Conservation (phyloP, 768 basidiomycete species). For the Xanthoconium purpureum region DNA sequence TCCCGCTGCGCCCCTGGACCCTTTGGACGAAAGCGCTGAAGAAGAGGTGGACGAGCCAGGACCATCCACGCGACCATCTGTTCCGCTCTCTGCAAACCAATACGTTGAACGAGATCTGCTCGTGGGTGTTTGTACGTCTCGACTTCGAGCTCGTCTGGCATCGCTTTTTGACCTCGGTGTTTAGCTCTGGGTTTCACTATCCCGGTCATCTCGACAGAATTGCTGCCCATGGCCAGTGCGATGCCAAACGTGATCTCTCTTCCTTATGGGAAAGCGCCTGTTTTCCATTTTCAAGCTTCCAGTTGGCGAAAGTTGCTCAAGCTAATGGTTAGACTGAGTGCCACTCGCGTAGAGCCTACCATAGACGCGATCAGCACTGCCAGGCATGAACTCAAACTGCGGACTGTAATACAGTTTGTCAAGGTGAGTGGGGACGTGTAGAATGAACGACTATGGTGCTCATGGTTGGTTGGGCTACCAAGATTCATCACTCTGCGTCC, state of each 20-base stretch:
- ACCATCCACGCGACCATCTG: conserved; percentile 10
- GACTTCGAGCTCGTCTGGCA: neutral
- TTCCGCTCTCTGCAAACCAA: conserved; percentile 30
- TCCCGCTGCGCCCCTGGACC: conserved; percentile 17
- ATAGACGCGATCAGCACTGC: conserved; percentile 60
- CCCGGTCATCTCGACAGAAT: conserved; percentile 49
- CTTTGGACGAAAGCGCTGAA: conserved; percentile 20
- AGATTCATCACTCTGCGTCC: conserved; percentile 57
- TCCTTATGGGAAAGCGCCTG: conserved; percentile 63
- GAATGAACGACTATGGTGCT: neutral
- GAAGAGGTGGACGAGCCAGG: conserved; percentile 15
- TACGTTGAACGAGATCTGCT: conserved; percentile 60
- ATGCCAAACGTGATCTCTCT: conserved; percentile 76
- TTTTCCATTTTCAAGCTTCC: conserved; percentile 70
- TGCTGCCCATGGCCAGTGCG: conserved; percentile 46
- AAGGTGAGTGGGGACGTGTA: conserved; percentile 45
- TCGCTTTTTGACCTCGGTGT: conserved; percentile 9
- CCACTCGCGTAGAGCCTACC: conserved; percentile 67
- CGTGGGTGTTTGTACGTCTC: conserved; percentile 58
- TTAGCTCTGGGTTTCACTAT: conserved; percentile 66
- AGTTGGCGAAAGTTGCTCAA: conserved; percentile 74
- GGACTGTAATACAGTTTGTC: conserved; percentile 76
- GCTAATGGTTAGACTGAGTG: conserved; percentile 70
- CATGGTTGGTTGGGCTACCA: neutral
- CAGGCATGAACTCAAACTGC: conserved; percentile 56